Evolutionary conservation across 2,329 filamentous ascomycete genomes (phyloP).

Genomic region (Colletotrichum sp.): DNA sequence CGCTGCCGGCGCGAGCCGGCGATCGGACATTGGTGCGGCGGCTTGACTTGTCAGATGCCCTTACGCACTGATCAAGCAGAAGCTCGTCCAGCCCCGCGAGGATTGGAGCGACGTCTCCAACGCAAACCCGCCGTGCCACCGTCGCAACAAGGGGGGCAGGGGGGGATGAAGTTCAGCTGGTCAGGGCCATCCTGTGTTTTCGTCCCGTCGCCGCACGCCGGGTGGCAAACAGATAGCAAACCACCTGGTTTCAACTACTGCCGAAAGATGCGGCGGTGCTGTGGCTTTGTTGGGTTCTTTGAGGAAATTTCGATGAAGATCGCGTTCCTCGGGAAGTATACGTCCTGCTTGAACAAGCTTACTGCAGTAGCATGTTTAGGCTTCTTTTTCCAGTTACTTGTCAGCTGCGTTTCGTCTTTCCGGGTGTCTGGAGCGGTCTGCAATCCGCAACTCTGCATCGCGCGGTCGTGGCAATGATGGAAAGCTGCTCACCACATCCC

Average conservation of each 20-base stretch:
- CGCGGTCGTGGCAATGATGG: conserved; percentile 4
- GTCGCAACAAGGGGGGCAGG: background rate
- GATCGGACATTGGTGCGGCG: background rate
- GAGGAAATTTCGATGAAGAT: conserved; percentile 1
- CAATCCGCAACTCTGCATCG: background rate
- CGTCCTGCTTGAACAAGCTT: background rate
- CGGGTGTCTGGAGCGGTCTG: background rate
- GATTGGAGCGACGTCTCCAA: background rate
- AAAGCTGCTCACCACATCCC: background rate
- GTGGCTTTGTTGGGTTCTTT: background rate
- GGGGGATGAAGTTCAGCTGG: background rate
- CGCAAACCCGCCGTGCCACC: background rate
- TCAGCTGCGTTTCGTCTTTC: background rate
- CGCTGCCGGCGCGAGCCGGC: background rate
- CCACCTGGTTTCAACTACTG: conserved; percentile 2
- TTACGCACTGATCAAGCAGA: background rate
- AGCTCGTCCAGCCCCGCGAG: background rate
- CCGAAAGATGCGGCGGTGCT: background rate
- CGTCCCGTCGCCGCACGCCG: background rate
- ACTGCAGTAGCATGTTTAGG: background rate
- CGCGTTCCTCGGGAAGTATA: background rate
- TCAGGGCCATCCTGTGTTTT: background rate
- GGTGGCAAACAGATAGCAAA: conserved; percentile 11
- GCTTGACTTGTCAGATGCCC: background rate
- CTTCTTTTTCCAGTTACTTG: background rate